Evolutionary conservation across 192 early-diverging fungal genomes (phyloP), one percentile per base, ranked within the genome.

Genomic region (Oehlia diaphana): DNA sequence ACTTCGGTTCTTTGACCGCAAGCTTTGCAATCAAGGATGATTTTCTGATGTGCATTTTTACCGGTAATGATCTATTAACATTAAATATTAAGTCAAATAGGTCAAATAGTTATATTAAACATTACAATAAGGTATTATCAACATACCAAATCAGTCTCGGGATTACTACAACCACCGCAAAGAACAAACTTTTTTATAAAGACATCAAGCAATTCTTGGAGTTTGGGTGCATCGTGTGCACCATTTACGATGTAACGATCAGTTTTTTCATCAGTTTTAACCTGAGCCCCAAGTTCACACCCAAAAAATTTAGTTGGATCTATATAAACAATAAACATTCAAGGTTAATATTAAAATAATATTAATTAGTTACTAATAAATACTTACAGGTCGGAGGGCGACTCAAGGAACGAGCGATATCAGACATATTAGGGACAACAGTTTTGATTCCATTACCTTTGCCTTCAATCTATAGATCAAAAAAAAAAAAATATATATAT

Each of bases 391-490:
- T 83, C 19, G 95, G 92, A 37, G 97, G 97, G 62, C 98, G 92
- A 81, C 87, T 87, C 35, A 99, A 88, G 23, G 97, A 91, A 77
- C 93, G 93, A 23, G 96, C 93, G 79, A 99, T 92, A 74, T 98
- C 96, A 44, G 91, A 79, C 93, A 99, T 98, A 91, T 99, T 99
- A 74, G 94, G 93, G 80, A 99, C 89, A 65, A 97, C 95, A 9
- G 98, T 99, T 87, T 99, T 99, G 87, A 99, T 98, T 77, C 97
- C 97, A 89, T 99, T 99, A 65, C 98, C 98, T 85, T 94, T 95
- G 79, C 98, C 98, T 84, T 99, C 98, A 66, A 98, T 92, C 91
- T 96, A 74, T 9, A n/a, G 19, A 23, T 9, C 7, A 53, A 50
- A 33, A 31, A 16, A 26, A n/a, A 49, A 71, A 26, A 28, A 7